A percentile compares a stretch with the other conserved stretches of the same genome.
Conservation (phyloP, 2,329 filamentous ascomycete genomes). For the Chaetomiaceae sp. region DNA sequence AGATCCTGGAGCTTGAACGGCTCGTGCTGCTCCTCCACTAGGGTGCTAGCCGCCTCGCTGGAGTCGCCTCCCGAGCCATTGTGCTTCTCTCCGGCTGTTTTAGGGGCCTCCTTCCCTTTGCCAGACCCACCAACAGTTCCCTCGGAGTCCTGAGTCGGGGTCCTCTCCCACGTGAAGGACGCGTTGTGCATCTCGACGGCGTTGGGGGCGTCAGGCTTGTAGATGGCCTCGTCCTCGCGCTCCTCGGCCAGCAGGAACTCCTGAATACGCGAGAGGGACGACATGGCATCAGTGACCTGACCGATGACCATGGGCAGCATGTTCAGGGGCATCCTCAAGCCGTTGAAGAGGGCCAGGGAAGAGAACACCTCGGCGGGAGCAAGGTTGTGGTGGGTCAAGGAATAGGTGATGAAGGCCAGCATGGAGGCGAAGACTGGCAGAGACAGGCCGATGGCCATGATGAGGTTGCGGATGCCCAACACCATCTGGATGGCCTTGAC, state of each 20-base stretch:
- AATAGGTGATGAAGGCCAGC: conserved; percentile 85
- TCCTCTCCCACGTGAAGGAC: conserved; percentile 83
- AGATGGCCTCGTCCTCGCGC: conserved; percentile 62
- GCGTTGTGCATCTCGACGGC: conserved; percentile 69
- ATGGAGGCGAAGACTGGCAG: conserved; percentile 93
- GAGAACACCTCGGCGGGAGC: conserved; percentile 81
- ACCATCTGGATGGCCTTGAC: conserved; percentile 81
- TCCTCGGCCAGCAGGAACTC: conserved; percentile 87
- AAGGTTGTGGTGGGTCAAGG: conserved; percentile 61
- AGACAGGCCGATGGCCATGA: conserved; percentile 78
- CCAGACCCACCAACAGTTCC: conserved; percentile 36
- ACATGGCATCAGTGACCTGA: conserved; percentile 84
- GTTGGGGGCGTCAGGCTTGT: conserved; percentile 54
- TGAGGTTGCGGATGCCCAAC: conserved; percentile 76
- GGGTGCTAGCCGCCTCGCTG: conserved; percentile 51
- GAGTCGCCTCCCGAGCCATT: conserved; percentile 37
- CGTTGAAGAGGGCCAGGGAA: conserved; percentile 89
- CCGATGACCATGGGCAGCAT: conserved; percentile 83
- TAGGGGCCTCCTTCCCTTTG: conserved; percentile 34
- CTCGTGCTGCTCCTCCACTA: conserved; percentile 54
- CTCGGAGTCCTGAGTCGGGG: conserved; percentile 50
- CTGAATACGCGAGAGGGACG: conserved; percentile 78
- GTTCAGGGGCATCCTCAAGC: conserved; percentile 83
- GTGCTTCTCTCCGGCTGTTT: conserved; percentile 35
- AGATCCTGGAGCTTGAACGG: conserved; percentile 71